Evolutionary conservation across 306 rosid genomes (phyloP).

Genomic region (Comarum palustre): DNA sequence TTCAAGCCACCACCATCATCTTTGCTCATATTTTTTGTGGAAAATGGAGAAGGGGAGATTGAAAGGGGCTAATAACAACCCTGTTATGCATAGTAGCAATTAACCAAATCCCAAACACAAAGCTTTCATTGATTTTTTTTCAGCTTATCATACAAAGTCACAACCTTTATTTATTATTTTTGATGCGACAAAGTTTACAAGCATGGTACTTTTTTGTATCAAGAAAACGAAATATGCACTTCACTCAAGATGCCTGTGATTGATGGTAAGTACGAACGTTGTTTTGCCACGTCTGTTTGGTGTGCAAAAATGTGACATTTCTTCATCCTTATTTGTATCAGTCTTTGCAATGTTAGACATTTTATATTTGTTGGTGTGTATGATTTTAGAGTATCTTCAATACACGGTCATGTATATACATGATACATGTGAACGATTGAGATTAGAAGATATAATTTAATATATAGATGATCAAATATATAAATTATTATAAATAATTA

Average conservation of each 20-base stretch:
- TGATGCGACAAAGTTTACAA: too few relatives aligned
- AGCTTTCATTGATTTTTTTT: background rate
- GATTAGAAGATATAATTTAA: too few relatives aligned
- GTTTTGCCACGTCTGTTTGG: slow-evolving; percentile 7
- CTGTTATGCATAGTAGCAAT: background rate
- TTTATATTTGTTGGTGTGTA: too few relatives aligned
- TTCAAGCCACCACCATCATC: slow-evolving; percentile 49
- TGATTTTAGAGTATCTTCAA: too few relatives aligned
- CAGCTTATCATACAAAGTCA: background rate
- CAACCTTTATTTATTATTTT: too few relatives aligned
- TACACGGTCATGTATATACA: too few relatives aligned
- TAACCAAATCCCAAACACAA: slow-evolving; percentile 1
- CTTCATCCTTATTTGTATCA: background rate
- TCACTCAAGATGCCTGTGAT: background rate
- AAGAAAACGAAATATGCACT: slow-evolving; percentile 12
- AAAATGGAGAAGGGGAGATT: slow-evolving; percentile 16
- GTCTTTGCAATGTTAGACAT: background rate
- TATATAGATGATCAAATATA: too few relatives aligned
- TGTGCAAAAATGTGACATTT: too few relatives aligned
- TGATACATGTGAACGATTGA: too few relatives aligned
- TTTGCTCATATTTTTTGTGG: slow-evolving; percentile 34
- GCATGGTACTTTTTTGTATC: background rate
- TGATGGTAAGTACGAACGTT: background rate
- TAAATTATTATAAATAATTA: too few relatives aligned
- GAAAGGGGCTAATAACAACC: background rate